Evolutionary conservation across 768 basidiomycete genomes (phyloP).

Genomic region (Rhodotorula taiwanensis): DNA sequence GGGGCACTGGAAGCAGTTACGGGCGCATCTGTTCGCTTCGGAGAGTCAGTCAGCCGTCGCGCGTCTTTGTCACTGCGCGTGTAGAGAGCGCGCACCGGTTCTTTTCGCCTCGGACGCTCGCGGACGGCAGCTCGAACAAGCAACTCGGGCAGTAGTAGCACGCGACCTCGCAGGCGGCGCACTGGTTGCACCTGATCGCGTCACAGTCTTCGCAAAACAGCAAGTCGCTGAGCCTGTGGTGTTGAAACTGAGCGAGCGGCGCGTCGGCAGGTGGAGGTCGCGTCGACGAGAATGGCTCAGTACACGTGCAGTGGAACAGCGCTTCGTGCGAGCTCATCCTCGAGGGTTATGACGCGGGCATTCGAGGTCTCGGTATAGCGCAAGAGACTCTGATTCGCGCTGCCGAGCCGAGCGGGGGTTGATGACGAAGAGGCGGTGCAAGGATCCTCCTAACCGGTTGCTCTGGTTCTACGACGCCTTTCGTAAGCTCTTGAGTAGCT

Average conservation of each 20-base stretch:
- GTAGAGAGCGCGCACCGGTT: constrained; percentile 59
- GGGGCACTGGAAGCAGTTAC: constrained; percentile 96
- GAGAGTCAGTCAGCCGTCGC: not conserved
- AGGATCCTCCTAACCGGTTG: too few relatives aligned
- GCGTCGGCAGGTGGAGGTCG: constrained; percentile 56
- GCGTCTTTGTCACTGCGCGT: too few relatives aligned
- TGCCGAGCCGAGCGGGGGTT: too few relatives aligned
- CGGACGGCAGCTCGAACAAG: constrained; percentile 94
- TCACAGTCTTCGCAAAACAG: constrained; percentile 99
- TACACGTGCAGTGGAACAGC: constrained; percentile 46
- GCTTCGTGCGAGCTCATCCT: constrained; percentile 34
- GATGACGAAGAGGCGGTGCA: too few relatives aligned
- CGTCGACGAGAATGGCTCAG: constrained; percentile 55
- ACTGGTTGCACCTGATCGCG: constrained; percentile 83
- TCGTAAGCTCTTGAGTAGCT: too few relatives aligned
- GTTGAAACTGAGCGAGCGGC: constrained; percentile 68
- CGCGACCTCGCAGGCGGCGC: constrained; percentile 86
- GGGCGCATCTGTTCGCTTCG: constrained; percentile 65
- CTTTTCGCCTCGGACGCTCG: constrained; percentile 96
- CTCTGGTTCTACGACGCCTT: too few relatives aligned
- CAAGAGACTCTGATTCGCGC: too few relatives aligned
- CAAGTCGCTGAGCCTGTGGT: constrained; percentile 73
- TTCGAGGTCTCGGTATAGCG: too few relatives aligned
- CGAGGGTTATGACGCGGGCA: too few relatives aligned
- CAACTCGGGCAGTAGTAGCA: constrained; percentile 98